Evolutionary conservation across 495 filamentous ascomycete species (phyloP).

Genomic region (Podospora australis): DNA sequence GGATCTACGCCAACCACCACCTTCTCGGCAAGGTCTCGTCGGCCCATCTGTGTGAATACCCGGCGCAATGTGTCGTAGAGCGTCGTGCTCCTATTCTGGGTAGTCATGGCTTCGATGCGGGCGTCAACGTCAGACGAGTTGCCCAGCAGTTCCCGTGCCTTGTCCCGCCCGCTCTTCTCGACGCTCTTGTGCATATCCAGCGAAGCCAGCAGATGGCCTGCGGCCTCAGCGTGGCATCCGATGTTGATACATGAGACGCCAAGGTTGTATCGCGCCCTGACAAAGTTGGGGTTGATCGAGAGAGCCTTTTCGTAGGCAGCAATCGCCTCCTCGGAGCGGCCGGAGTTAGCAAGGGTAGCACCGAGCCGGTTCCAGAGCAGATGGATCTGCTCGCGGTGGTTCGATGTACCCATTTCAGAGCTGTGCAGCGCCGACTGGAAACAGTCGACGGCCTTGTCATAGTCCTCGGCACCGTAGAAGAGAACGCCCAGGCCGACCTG

Average conservation of each 20-base stretch:
- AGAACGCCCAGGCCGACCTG: constrained; percentile 96
- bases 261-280: constrained; percentile 92
- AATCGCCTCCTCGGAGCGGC: constrained; percentile 89
- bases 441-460: constrained; percentile 98
- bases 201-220: constrained; percentile 88
- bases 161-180: constrained; percentile 75
- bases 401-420: constrained; percentile 69
- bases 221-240: constrained; percentile 86
- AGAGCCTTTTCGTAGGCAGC: constrained; percentile 92
- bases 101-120: constrained; percentile 72
- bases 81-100: constrained; percentile 93
- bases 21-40: constrained; percentile 78
- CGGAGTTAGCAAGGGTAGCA: constrained; percentile 91
- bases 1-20: constrained; percentile 87
- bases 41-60: constrained; percentile 90
- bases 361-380: constrained; percentile 97
- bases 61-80: constrained; percentile 86
- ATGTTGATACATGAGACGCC: constrained; percentile 98
- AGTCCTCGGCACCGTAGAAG: constrained; percentile 96
- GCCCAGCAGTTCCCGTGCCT: constrained; percentile 73
- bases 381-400: constrained; percentile 71
- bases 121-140: constrained; percentile 48
- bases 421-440: constrained; percentile 83
- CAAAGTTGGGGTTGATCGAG: constrained; percentile 85
- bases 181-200: constrained; percentile 95